Conservation (phyloP, 169 alveolate species). For the Cryptosporidium bovis region DNA sequence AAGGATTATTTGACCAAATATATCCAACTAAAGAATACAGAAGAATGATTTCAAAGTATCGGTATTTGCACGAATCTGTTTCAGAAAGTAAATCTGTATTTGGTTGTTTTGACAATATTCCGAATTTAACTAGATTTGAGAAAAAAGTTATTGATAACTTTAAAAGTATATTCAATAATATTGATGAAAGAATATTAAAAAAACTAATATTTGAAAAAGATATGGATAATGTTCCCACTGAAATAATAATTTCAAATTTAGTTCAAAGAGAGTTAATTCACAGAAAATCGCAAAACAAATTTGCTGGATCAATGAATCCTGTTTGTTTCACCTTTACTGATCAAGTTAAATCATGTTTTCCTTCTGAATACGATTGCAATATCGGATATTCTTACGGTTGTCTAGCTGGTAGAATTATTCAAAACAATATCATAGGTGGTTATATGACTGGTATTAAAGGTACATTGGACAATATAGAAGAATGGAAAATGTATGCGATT, state of each 20-base stretch:
- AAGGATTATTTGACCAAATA: constrained; percentile 93
- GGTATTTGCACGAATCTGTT: background rate
- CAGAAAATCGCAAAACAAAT: constrained; percentile 89
- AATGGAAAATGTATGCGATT: constrained; percentile 55
- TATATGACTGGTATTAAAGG: constrained; percentile 53
- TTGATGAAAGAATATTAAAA: constrained; percentile 17
- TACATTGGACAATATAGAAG: background rate
- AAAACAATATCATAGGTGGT: constrained; percentile 44
- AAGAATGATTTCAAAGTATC: constrained; percentile 83
- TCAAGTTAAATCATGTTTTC: constrained; percentile 97
- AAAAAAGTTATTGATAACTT: constrained; percentile 37
- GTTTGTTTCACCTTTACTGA: constrained; percentile 96
- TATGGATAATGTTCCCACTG: constrained; percentile 89
- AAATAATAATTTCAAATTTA: constrained; percentile 91
- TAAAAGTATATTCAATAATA: constrained; percentile 13
- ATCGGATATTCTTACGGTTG: constrained; percentile 93
- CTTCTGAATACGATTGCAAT: constrained; percentile 94
- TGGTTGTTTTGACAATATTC: background rate
- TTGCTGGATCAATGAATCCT: constrained; percentile 91
- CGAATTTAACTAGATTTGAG: constrained; percentile 11
- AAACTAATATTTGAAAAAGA: background rate
- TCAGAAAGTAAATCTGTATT: background rate
- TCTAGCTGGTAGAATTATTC: constrained; percentile 41
- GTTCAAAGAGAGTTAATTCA: constrained; percentile 91
- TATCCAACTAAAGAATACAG: constrained; percentile 91